Base-by-base conservation (phyloP, 169 alveolate genomes). In the Plasmodium relictum region DNA sequence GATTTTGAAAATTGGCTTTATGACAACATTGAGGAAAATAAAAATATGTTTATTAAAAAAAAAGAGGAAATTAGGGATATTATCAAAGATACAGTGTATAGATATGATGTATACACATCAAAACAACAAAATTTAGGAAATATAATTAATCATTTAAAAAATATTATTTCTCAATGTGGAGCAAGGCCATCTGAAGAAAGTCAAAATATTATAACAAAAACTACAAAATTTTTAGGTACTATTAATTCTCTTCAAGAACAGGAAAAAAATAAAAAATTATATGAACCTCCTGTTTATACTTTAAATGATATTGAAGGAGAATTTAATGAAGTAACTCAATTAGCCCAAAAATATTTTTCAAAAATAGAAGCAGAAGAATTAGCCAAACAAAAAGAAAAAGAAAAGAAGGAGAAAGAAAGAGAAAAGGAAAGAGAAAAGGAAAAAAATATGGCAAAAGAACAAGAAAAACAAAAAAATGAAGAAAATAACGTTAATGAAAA, bases 1-100 rank as follows among this genome's bases (percentile, higher is more conserved):
- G 92, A 94, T 68, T 63, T 72, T 90, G 92, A 88, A 80, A 59
- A 92, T 74, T 94, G 95, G 95, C 52, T 94, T n/a, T 94, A 94
- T 73, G 94, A 90, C 63, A 92, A 94, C 86, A 74, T 80, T 37
- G 94, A 74, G n/a, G 95, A 91, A 41, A 73, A 91, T 8, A 87
- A 89, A 73, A 93, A 88, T 48, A 93, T 61, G 14, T 74, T 92
- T 14, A 63, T 92, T 59, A 92, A 62, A 26, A 66, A 87, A 48
- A 68, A 88, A 39, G 85, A 89, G 37, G 68, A 74, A 72, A 78
- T 94, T 20, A 65, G 86, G 26, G 88, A 89, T 0, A 66, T 70
- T 9, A 88, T 92, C 45, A 83, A 88, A 66, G 92, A 89, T 7
- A 78, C 92, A 14, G 93, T 92, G 48, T 87, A 83, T 26, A 71